Evolutionary conservation across 2,329 filamentous ascomycete genomes (phyloP), one percentile per base, ranked within the genome.

Genomic region (Exophiala lecanii-corni): DNA sequence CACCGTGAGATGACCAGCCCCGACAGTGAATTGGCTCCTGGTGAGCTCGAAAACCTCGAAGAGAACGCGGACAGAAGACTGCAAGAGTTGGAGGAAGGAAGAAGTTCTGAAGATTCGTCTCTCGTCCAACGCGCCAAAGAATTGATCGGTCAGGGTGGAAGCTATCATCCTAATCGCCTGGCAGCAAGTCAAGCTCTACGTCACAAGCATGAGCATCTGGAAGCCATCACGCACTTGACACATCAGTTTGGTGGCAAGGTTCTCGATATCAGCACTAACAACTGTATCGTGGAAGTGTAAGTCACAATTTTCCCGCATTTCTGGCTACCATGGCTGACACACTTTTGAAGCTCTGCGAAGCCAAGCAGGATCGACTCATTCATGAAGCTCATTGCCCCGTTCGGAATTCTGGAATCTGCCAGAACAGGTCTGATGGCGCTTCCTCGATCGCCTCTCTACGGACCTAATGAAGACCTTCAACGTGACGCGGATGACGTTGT

Each of bases 171-270:
- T 2, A 86, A 82, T 65, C 86, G 86, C 58, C 73, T 98, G 55
- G 85, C 86, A 37, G 78, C 82, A 43, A 94, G 86, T 59, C 83
- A 98, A 71, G 92, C 91, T 12, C 72, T 98, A 60, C 80, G 92
- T 62, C 86, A 96, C 69, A 98, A 98, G 75, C 89, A 97, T 65
- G 88, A 97, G 73, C 92, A 98, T 73, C 70, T 98, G 57, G 87
- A 91, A 72, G 89, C 86, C 44, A 95, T 98, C 60, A 98, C 92
- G 43, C 92, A 94, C 68, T 81, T 98, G 62, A 84, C 91, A 13
- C 92, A 98, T 71, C 92, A 98, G 62, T 98, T 98, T 59, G 89
- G 89, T 44, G 92, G 92, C 53, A 98, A 98, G 72, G 86, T 98
- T 18, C 69, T 98, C 58, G 92, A 98, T 67, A 97, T 98, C 59